These are phyloP conservation scores for Mycena leptocephala DNA, from an alignment of 768 basidiomycete genomes.

Conservation along the genomic window DNA sequence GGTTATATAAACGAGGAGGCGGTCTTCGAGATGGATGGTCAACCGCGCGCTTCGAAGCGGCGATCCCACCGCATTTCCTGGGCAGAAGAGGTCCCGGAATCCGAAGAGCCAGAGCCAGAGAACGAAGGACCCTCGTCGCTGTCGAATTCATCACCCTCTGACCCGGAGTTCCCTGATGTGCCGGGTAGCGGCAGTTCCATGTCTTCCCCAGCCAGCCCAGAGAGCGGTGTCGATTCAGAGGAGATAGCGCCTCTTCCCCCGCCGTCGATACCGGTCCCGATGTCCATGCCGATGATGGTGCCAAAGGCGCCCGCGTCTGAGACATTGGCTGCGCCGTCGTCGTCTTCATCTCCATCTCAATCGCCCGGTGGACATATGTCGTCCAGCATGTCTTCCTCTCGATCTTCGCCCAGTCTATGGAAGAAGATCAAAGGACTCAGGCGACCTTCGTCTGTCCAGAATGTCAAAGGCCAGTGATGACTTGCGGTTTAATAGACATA, in stretches of 20 bases:
- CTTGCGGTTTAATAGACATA: background rate
- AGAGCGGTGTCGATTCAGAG: background rate
- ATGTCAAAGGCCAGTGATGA: background rate
- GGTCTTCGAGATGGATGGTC: constrained; percentile 58
- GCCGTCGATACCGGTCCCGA: background rate
- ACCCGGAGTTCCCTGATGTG: constrained; percentile 8
- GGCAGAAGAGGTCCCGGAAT: constrained; percentile 27
- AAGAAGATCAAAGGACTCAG: constrained; percentile 44
- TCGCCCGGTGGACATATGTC: constrained; percentile 17
- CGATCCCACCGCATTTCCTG: constrained; percentile 39
- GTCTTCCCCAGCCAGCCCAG: constrained; percentile 14
- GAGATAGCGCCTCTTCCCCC: background rate
- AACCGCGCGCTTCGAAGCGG: constrained; percentile 28
- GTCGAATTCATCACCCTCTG: constrained; percentile 10
- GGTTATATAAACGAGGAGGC: constrained; percentile 43
- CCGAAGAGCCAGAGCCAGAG: constrained; percentile 8
- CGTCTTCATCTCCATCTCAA: constrained; percentile 12
- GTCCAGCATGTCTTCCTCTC: constrained; percentile 28
- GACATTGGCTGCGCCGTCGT: constrained; percentile 13
- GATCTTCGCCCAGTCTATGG: constrained; percentile 51
- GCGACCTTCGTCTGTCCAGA: constrained; percentile 5
- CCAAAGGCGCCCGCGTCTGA: background rate
- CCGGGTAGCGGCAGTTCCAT: background rate
- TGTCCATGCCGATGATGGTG: background rate
- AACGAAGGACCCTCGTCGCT: constrained; percentile 1